Conservation (phyloP, 768 basidiomycete species). For the Heimioporus sp. region DNA sequence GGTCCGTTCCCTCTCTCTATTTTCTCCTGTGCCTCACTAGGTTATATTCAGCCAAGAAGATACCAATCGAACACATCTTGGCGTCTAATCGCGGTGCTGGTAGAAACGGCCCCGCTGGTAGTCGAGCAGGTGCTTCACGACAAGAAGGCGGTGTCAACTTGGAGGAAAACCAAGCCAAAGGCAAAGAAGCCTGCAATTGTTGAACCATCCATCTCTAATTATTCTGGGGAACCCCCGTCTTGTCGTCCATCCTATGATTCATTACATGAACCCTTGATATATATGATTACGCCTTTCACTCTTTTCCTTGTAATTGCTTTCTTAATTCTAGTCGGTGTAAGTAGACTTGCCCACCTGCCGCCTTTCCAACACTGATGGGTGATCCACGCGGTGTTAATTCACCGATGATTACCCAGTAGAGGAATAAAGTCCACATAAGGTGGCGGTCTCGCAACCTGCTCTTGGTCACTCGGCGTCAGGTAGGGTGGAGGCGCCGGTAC, state of each 20-base stretch:
- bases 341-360: background rate
- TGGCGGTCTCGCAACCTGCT: slow-evolving; percentile 55
- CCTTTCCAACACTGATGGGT: no score
- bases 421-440: slow-evolving; percentile 56
- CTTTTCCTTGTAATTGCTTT: slow-evolving; percentile 26
- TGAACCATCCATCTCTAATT: slow-evolving; percentile 36
- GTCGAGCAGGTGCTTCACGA: slow-evolving; percentile 48
- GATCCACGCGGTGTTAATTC: background rate
- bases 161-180: slow-evolving; percentile 62
- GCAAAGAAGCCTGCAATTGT: slow-evolving; percentile 81
- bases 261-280: slow-evolving; percentile 20
- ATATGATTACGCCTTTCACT: slow-evolving; percentile 21
- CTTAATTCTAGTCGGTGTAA: slow-evolving; percentile 22
- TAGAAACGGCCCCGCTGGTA: slow-evolving; percentile 55
- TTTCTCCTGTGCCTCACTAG: background rate
- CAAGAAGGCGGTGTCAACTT: slow-evolving; percentile 64
- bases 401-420: slow-evolving; percentile 10
- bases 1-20: slow-evolving; percentile 48
- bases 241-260: slow-evolving; percentile 18
- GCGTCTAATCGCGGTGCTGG: slow-evolving; percentile 74
- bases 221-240: slow-evolving; percentile 15
- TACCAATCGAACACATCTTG: slow-evolving; percentile 91
- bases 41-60: slow-evolving; percentile 64
- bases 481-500: slow-evolving; percentile 80
- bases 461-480: slow-evolving; percentile 50